Conservation (phyloP, 2,329 filamentous ascomycete species). For the Sphaerulina populicola region DNA sequence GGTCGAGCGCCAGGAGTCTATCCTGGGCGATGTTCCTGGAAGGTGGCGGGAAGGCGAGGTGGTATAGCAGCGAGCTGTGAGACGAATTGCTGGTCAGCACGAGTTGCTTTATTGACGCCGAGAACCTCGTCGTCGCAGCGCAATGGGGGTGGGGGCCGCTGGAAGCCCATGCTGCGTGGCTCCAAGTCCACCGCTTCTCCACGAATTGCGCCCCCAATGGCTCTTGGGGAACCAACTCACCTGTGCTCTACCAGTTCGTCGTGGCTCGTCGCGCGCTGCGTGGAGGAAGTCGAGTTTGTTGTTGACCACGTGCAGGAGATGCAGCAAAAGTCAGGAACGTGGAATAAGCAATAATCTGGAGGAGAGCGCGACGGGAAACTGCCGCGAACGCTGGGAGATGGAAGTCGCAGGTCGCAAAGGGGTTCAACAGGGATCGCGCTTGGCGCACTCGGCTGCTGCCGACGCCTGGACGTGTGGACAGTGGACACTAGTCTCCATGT, state of each 20-base stretch:
- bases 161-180: not conserved
- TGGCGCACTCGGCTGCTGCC: constrained; percentile 6
- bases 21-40: constrained; percentile 18
- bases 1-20: constrained; percentile 20
- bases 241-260: constrained; percentile 3
- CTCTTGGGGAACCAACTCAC: constrained; percentile 5
- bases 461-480: constrained; percentile 1
- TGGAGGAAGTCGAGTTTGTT: not conserved
- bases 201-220: constrained; percentile 6
- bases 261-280: not conserved
- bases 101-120: no score
- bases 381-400: constrained; percentile 13
- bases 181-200: constrained; percentile 1
- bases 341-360: not conserved
- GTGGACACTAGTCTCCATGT: not conserved
- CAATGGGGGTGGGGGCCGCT: not conserved
- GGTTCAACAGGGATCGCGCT: constrained; percentile 13
- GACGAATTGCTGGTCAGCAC: no score
- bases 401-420: constrained; percentile 16
- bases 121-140: no score
- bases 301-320: not conserved
- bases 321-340: not conserved
- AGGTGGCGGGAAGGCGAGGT: not conserved
- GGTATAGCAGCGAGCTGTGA: not conserved
- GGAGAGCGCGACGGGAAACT: constrained; percentile 3